Evolutionary conservation across 1,284 basidiomycete species (phyloP).

Genomic region (Puccinia triticina): DNA sequence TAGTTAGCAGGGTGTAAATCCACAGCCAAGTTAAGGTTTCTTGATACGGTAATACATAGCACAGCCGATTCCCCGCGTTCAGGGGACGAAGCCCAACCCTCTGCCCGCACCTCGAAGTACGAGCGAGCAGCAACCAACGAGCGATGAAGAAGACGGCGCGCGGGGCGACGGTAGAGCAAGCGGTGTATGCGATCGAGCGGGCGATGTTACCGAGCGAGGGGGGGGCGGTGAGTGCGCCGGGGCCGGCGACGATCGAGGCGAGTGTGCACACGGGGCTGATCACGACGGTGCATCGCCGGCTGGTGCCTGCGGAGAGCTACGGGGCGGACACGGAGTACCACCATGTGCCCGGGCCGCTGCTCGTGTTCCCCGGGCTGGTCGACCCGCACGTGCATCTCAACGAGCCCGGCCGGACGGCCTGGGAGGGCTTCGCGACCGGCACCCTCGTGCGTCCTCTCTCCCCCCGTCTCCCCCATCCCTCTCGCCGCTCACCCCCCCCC

Average conservation of each 20-base stretch:
- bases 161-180: not conserved
- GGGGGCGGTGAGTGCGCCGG: slow-evolving; percentile 58
- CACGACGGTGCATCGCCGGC: slow-evolving; percentile 62
- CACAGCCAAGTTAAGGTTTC: too few species aligned
- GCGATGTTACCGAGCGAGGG: slow-evolving; percentile 14
- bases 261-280: slow-evolving; percentile 72
- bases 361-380: slow-evolving; percentile 51
- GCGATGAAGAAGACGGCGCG: not conserved
- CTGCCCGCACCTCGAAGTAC: too few species aligned
- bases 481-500: not conserved
- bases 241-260: slow-evolving; percentile 73
- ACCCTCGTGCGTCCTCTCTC: slow-evolving; percentile 63
- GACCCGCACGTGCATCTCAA: slow-evolving; percentile 83
- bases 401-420: slow-evolving; percentile 84
- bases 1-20: too few species aligned
- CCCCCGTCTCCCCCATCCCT: not conserved
- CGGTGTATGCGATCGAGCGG: slow-evolving; percentile 27
- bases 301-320: slow-evolving; percentile 47
- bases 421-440: slow-evolving; percentile 92
- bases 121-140: not conserved
- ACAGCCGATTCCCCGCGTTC: too few species aligned
- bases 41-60: too few species aligned
- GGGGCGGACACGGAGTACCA: slow-evolving; percentile 23
- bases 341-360: slow-evolving; percentile 3
- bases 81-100: too few species aligned